Conservation (phyloP, 2,329 filamentous ascomycete species). For the Microsporum audouinii region DNA sequence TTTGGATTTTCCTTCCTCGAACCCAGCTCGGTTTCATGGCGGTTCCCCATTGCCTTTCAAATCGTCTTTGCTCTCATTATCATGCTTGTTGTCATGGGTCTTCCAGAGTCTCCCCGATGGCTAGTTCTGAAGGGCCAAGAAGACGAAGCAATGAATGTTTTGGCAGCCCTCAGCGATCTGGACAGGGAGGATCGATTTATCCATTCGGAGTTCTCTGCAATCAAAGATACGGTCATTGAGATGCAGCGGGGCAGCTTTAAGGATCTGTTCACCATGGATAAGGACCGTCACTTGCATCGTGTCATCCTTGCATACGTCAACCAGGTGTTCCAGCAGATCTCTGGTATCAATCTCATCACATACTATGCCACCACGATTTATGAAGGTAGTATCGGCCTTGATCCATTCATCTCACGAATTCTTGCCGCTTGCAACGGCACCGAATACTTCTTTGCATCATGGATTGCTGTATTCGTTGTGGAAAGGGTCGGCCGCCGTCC, state of each 20-base stretch:
- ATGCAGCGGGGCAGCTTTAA: constrained; percentile 42
- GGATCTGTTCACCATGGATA: constrained; percentile 49
- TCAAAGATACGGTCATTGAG: constrained; percentile 44
- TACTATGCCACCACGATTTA: constrained; percentile 37
- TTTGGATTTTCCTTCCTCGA: constrained; percentile 44
- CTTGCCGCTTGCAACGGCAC: constrained; percentile 44
- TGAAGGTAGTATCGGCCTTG: constrained; percentile 33
- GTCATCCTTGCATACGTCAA: constrained; percentile 46
- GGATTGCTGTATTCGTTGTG: constrained; percentile 40
- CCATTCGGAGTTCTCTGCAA: constrained; percentile 39
- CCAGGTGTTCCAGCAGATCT: constrained; percentile 45
- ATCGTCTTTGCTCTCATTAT: constrained; percentile 46
- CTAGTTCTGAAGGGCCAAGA: constrained; percentile 46
- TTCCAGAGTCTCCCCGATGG: constrained; percentile 50
- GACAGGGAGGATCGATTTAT: constrained; percentile 36
- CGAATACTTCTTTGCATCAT: constrained; percentile 43
- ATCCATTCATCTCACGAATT: constrained; percentile 34
- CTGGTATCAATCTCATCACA: constrained; percentile 36
- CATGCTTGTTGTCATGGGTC: constrained; percentile 36
- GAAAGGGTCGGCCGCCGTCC: constrained; percentile 46
- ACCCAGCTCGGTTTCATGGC: constrained; percentile 39
- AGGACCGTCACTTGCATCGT: constrained; percentile 46
- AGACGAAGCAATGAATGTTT: constrained; percentile 39
- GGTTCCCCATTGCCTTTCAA: constrained; percentile 48
- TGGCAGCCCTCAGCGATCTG: constrained; percentile 38